Evolutionary conservation across 441 rosid species (phyloP).

Genomic region (Pelargonium citronellum): DNA sequence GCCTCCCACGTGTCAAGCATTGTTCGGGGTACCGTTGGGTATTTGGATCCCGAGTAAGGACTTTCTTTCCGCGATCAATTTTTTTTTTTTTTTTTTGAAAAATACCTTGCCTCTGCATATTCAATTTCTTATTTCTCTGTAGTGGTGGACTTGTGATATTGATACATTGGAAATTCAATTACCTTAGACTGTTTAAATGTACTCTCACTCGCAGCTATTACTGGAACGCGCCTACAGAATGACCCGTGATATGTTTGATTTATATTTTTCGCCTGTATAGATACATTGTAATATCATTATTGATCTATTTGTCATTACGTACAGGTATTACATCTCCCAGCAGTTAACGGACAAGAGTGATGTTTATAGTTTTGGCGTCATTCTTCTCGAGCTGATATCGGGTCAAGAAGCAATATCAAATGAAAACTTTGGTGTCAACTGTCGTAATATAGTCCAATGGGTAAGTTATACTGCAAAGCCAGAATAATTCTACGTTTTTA

Average conservation of each 20-base stretch:
- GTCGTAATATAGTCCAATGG: conserved; percentile 96
- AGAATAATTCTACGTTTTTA: not conserved
- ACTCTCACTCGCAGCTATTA: not conserved
- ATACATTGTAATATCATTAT: not conserved
- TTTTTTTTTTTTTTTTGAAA: conserved; percentile 1
- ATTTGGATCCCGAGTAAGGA: conserved; percentile 91
- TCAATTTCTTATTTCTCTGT: not conserved
- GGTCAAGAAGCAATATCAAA: conserved; percentile 93
- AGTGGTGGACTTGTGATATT: not conserved
- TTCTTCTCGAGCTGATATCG: conserved; percentile 89
- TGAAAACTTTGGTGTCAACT: conserved; percentile 77
- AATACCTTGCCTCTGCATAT: not conserved
- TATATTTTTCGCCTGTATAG: too few species aligned
- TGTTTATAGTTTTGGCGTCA: conserved; percentile 94
- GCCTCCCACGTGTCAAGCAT: conserved; percentile 92
- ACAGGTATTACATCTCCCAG: conserved; percentile 91
- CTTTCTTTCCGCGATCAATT: conserved; percentile 8
- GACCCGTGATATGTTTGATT: too few species aligned
- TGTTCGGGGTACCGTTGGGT: conserved; percentile 96
- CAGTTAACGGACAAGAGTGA: conserved; percentile 83
- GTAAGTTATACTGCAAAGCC: conserved; percentile 31
- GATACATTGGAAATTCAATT: not conserved
- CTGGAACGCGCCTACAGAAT: too few species aligned
- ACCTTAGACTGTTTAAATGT: not conserved
- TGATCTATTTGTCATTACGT: conserved; percentile 16